Evolutionary conservation across 2,329 filamentous ascomycete species (phyloP), one percentile per base, ranked within the genome.

Genomic region (Achaetomium macrosporum): DNA sequence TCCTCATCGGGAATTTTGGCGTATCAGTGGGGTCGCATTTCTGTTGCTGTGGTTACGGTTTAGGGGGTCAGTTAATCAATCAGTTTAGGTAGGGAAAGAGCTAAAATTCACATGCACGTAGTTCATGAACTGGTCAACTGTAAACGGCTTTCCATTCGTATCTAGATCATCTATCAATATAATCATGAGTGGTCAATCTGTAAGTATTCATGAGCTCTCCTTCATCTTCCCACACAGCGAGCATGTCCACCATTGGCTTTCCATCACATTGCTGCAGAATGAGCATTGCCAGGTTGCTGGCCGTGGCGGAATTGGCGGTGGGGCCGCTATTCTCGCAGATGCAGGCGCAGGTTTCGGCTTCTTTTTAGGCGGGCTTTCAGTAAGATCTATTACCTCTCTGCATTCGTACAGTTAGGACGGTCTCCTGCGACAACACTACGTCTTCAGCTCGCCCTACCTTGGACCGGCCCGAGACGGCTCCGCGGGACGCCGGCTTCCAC

Each of bases 171-270:
- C 25, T 25, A 25, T 25, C 25, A 25, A n/a, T 13, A 37, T 37
- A n/a, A 13, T 13, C 15, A n/a, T n/a, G 8, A n/a, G 13, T n/a
- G 7, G 15, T 37, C 12, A n/a, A 8, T 37, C 15, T 7, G 25
- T 25, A 37, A n/a, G 7, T 5, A 16, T 17, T 59, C 59, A 62
- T 47, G 75, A 79, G 54, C 64, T 73, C 11, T 75, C 70, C 66
- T 81, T 82, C 67, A 82, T 73, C 57, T 67, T 72, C 2, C 77
- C 77, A 61, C 80, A 83, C 3, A 70, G 65, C 16, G 73, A 74
- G 58, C 80, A 83, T 20, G 74, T 77, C 78, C 79, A 82, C 76
- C 77, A 82, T 57, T 75, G 71, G 42, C 70, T 67, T 51, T 80
- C 76, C 69, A 81, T 78, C 25, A 68, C 63, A 2, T 71, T 76